Base-by-base conservation (phyloP, 495 filamentous ascomycete genomes). In the Penicillium herquei region DNA sequence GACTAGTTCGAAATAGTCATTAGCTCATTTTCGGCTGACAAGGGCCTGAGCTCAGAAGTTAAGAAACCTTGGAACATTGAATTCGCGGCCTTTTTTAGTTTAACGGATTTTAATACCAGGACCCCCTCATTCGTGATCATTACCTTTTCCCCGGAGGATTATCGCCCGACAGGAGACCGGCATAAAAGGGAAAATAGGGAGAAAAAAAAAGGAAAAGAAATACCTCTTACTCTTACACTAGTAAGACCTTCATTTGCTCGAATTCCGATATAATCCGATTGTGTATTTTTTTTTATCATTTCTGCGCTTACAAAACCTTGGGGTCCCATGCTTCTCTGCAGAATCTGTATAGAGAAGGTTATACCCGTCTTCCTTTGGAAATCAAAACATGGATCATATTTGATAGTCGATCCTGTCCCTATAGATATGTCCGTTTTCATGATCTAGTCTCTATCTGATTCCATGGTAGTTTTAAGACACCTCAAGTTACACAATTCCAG, bases 401-500 rank as follows among this genome's bases (percentile, higher is more conserved):
- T 9, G 34, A 37, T 10, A 37, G 34, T 10, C 11, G 48, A 51
- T 51, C 33, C 8, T 37, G 7, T 32, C 26, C 43, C 7, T 33
- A 8, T 7, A 32, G 16, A 32, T 32, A 1, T 3, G 16, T 26
- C 8, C 40, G 11, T 44, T 35, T 44, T 32, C 16, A 14, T 35
- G 18, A 35, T 54, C 52, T 37, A 10, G 34, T 13, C 34, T 37
- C 34, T 37, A 11, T 30, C 16, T 39, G 16, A 46, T 47, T 48
- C 43, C 43, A 46, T 46, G 43, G 43, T 46, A 46, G 43, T 52
- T 46, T 55, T 52, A 51, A 62, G 61, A 59, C 64, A 48, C 17
- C 33, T 56, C 52, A 55, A 60, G 64, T 67, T 67, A 67, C 64
- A 67, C 61, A 40, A 45, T 51, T 13, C 48, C 49, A 58, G 47